Evolutionary conservation across 352 stramenopile species (phyloP), one percentile per base, ranked within the genome.

Genomic region (Peronospora belbahrii): DNA sequence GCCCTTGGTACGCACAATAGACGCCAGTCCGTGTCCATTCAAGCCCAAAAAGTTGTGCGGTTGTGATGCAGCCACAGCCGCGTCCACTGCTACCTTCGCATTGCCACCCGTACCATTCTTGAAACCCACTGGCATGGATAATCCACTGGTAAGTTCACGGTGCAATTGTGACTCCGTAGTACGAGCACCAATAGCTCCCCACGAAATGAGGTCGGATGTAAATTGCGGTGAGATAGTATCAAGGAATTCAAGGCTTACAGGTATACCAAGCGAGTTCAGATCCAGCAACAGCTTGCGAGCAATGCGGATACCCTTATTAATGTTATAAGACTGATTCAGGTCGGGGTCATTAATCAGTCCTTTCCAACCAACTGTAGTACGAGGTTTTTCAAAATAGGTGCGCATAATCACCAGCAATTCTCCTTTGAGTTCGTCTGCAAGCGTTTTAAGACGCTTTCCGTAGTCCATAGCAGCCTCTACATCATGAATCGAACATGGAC

Each of bases 381-480:
- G 77, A 18, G 80, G 80, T 57, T 92, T 92, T 51, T 92, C 80
- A 50, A 92, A 92, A 70, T 92, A 92, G 20, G 80, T 86, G 60
- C 80, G 75, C 80, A 92, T 92, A 53, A 89, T 81, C 40, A 92
- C 66, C 37, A 89, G 53, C 33, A 92, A 52, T 42, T 92, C 77
- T 11, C 70, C 64, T 19, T 65, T 52, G 4, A 86, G 57, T 44
- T 87, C 70, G 11, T 73, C 59, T 7, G 67, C 67, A 11, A 92
- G 42, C 13, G 45, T 18, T 50, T 83, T 79, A 5, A 92, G 59
- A 2, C 74, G 71, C 14, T 70, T 44, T 0, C 77, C 77, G 49
- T 92, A 92, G 23, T 92, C 78, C 36, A 85, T 67, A 13, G 77
- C 76, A n/a, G 77, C 77, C 0, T 56, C 56, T 2, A 85, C 71